phyloP scores from a whole-genome alignment of 2,329 filamentous ascomycete genomes.

The Sordariomycetes sp. region DNA sequence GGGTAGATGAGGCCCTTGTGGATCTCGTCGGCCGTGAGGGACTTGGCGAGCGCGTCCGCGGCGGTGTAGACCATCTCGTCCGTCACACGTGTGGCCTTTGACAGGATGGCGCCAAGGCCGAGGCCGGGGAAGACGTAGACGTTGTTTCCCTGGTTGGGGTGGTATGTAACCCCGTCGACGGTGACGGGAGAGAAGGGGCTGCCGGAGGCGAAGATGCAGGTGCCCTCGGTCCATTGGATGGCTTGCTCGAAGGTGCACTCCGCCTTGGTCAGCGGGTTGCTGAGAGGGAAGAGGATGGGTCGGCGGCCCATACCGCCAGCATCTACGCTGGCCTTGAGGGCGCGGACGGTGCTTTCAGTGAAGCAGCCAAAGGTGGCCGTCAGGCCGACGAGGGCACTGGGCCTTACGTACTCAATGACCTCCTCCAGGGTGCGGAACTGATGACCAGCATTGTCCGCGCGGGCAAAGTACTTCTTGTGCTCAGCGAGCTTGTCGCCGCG shows the following conservation, averaged over 20 bases:
- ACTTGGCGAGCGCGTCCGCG: slow-evolving; percentile 68
- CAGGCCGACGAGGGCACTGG: slow-evolving; percentile 87
- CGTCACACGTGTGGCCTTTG: slow-evolving; percentile 78
- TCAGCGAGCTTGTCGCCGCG: slow-evolving; percentile 89
- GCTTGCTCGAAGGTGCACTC: slow-evolving; percentile 97
- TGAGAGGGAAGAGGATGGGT: slow-evolving; percentile 92
- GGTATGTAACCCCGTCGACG: slow-evolving; percentile 55
- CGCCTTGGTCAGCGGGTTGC: slow-evolving; percentile 91
- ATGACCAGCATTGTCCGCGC: slow-evolving; percentile 53
- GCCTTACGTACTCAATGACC: slow-evolving; percentile 90
- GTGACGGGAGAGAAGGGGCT: slow-evolving; percentile 77
- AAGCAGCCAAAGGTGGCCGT: slow-evolving; percentile 93
- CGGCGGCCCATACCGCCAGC: slow-evolving; percentile 59
- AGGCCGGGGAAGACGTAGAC: slow-evolving; percentile 96
- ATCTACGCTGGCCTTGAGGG: slow-evolving; percentile 56
- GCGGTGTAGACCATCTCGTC: slow-evolving; percentile 97
- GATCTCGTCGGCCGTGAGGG: slow-evolving; percentile 73
- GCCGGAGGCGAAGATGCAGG: slow-evolving; percentile 87
- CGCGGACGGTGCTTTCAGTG: slow-evolving; percentile 73
- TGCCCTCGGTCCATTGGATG: slow-evolving; percentile 81
- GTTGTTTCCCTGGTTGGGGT: slow-evolving; percentile 78
- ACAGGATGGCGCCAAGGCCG: slow-evolving; percentile 84
- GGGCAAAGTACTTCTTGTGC: slow-evolving; percentile 70
- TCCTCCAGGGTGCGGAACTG: slow-evolving; percentile 77
- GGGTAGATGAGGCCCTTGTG: slow-evolving; percentile 84